Conservation (phyloP, 1,284 basidiomycete genomes). For the Naganishia cerealis region DNA sequence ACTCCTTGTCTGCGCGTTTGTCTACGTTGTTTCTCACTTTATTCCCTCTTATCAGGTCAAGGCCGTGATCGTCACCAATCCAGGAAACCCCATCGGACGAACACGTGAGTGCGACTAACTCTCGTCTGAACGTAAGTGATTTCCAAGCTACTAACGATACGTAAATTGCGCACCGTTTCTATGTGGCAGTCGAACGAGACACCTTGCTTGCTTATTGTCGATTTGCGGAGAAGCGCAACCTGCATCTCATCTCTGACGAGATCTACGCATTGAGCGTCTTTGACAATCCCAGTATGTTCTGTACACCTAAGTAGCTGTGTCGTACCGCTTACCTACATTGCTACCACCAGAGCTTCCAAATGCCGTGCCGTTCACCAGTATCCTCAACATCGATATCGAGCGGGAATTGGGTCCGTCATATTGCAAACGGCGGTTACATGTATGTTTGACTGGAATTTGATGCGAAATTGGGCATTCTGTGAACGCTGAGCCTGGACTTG, state of each 20-base stretch:
- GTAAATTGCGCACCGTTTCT: background rate
- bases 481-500: conserved; percentile 6
- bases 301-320: background rate
- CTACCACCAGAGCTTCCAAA: conserved; percentile 38
- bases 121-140: background rate
- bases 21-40: too few relatives aligned
- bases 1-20: background rate
- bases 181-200: conserved; percentile 44
- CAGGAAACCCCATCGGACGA: conserved; percentile 55
- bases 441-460: conserved; percentile 34
- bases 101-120: conserved; percentile 36
- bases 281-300: conserved; percentile 42
- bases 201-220: conserved; percentile 53
- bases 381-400: conserved; percentile 53
- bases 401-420: conserved; percentile 51
- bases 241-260: conserved; percentile 56
- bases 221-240: conserved; percentile 55
- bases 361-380: conserved; percentile 51
- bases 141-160: background rate
- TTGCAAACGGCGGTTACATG: conserved; percentile 51
- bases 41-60: conserved; percentile 25
- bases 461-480: background rate
- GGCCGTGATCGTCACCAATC: conserved; percentile 51
- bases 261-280: conserved; percentile 56
- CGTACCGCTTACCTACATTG: background rate